Evolutionary conservation across 148 eudicot species (phyloP).

Genomic region (Oxyria digyna): DNA sequence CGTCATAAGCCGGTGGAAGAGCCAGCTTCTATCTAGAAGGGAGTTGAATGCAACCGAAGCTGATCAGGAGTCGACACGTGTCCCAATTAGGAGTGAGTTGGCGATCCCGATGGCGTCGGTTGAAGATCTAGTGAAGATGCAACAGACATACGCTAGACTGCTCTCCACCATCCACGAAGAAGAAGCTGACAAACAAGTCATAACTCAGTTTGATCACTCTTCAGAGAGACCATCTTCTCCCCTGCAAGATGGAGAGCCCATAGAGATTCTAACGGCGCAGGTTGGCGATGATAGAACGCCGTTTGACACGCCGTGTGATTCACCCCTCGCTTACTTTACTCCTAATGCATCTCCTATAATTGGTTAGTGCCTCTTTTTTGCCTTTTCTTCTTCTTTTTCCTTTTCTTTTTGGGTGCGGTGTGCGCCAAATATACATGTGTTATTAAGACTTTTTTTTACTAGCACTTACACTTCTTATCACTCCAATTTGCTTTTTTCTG

Average conservation of each 20-base stretch:
- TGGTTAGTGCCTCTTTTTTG: neutral
- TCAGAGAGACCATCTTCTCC: neutral
- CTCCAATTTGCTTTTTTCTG: too few species aligned
- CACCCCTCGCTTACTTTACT: neutral
- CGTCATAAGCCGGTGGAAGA: neutral
- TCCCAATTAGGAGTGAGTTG: neutral
- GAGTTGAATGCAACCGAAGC: neutral
- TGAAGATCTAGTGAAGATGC: neutral
- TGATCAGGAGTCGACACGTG: neutral
- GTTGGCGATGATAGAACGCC: neutral
- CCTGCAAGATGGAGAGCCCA: neutral
- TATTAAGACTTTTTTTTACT: too few species aligned
- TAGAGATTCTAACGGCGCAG: neutral
- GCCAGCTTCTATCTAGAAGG: neutral
- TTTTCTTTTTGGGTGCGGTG: too few species aligned
- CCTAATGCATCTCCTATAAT: neutral
- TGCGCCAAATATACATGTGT: too few species aligned
- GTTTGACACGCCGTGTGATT: slow-evolving; percentile 1
- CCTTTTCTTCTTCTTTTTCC: too few species aligned
- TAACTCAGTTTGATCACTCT: neutral
- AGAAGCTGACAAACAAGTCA: neutral
- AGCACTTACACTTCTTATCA: too few species aligned
- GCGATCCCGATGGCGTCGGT: too few species aligned
- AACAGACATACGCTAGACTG: neutral
- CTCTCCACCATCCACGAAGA: neutral